Evolutionary conservation across 1,284 basidiomycete genomes (phyloP), one percentile per base, ranked within the genome.

Genomic region (Austropuccinia psidii): DNA sequence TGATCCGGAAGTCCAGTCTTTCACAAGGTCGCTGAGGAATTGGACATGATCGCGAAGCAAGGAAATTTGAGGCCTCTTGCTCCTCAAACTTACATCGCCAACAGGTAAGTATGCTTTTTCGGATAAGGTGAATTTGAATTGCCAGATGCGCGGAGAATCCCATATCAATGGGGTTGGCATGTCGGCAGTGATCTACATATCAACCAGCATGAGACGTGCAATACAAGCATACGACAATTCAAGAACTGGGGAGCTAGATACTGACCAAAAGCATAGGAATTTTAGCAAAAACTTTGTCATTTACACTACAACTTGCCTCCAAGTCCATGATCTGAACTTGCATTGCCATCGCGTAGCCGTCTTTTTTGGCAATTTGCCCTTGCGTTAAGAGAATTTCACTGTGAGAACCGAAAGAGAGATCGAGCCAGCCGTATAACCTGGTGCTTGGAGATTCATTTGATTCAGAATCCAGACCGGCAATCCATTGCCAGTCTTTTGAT

Each of bases 11-110:
- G 84, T 85, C 92, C 93, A 97, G 79, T 97, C 93, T 77, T 88
- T 90, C 43, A 87, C 87, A 6, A 96, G 84, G 80, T 97, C 93
- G 1, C 88, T 87, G 77, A 96, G 86, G 85, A 96, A 90, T 77
- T 91, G 92, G 81, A 93, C 86, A 78, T 97, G 93, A 79, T 96
- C 93, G 43, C 92, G 87, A 24, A 96, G 83, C 15, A 95, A 83
- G 78, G 87, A 90, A 39, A 94, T 84, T 4, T 86, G 82, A 3
- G 92, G 88, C 45, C 86, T 86, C 45, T 65, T 43, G 17, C 37
- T 49, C 50, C 33, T 65, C 21, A 47, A 65, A 50, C 50, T 47
- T 15, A 33, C 15, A 4, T 37, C 19, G 6, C 50, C 45, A 21
- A 49, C 21, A 13, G 62, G 45, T 33, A 47, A 33, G 8, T 65